Evolutionary conservation across 768 basidiomycete genomes (phyloP).

Genomic region (Suillus subluteus): DNA sequence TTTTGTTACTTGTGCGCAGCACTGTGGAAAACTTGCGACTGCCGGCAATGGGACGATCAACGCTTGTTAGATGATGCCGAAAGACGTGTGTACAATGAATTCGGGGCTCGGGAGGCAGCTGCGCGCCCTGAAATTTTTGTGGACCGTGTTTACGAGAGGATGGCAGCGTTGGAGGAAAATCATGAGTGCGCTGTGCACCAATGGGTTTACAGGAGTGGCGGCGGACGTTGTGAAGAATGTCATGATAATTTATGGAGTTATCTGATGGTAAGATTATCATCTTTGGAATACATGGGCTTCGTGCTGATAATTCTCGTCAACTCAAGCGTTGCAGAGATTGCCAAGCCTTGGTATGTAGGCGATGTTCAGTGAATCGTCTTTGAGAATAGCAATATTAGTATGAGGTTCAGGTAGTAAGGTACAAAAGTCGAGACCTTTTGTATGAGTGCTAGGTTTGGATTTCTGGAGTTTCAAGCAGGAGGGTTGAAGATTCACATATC

Average conservation of each 20-base stretch:
- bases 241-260: conserved; percentile 39
- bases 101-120: conserved; percentile 19
- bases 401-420: background rate
- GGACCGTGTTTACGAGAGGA: conserved; percentile 24
- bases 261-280: conserved; percentile 47
- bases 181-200: conserved; percentile 55
- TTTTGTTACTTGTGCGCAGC: conserved; percentile 71
- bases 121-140: conserved; percentile 22
- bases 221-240: conserved; percentile 52
- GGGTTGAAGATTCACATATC: background rate
- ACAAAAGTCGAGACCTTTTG: background rate
- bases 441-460: background rate
- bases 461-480: background rate
- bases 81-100: conserved; percentile 28
- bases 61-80: conserved; percentile 34
- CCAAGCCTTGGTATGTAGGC: conserved; percentile 28
- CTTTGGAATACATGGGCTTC: background rate
- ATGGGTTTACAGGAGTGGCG: conserved; percentile 50
- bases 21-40: conserved; percentile 64
- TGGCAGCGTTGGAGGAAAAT: conserved; percentile 45
- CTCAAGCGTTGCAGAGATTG: conserved; percentile 27
- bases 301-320: background rate
- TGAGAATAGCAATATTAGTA: background rate
- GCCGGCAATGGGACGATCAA: conserved; percentile 67
- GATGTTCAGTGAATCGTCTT: conserved; percentile 32